These are phyloP conservation scores for Penicillium cosmopolitanum DNA, from an alignment of 495 filamentous ascomycete species.

Conservation along the genomic window DNA sequence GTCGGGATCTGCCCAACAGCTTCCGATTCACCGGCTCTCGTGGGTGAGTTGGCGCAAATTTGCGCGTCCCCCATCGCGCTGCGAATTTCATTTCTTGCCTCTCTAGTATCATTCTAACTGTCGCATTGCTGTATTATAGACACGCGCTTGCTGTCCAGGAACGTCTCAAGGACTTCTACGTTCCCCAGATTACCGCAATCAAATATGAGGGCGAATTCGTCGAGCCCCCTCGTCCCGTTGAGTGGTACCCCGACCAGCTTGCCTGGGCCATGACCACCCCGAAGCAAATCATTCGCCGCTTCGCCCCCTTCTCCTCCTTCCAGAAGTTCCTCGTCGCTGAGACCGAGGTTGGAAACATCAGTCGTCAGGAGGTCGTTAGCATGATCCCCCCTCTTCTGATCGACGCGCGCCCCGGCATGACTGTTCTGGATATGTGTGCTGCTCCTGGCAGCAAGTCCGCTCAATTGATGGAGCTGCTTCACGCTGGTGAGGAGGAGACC, in stretches of 20 bases:
- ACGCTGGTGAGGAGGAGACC: constrained; percentile 84
- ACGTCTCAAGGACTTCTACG: constrained; percentile 80
- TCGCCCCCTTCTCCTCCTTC: constrained; percentile 89
- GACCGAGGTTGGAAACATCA: constrained; percentile 95
- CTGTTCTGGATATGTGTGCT: constrained; percentile 91
- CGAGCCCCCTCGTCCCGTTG: constrained; percentile 75
- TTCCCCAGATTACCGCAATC: constrained; percentile 85
- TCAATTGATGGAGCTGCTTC: constrained; percentile 92
- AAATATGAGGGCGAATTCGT: constrained; percentile 77
- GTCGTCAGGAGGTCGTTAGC: constrained; percentile 92
- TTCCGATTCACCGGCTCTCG: constrained; percentile 95
- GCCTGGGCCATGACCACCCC: constrained; percentile 97
- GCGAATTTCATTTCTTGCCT: neutral
- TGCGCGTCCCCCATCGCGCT: constrained; percentile 7
- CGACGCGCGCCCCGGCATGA: constrained; percentile 88
- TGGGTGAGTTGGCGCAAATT: constrained; percentile 54
- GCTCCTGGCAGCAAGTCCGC: constrained; percentile 96
- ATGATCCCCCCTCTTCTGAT: constrained; percentile 98
- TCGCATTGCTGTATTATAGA: constrained; percentile 36
- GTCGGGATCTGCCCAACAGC: constrained; percentile 86
- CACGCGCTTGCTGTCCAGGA: constrained; percentile 88
- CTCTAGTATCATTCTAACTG: constrained; percentile 13
- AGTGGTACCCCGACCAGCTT: constrained; percentile 91
- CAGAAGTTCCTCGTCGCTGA: constrained; percentile 98
- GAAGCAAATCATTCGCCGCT: constrained; percentile 88